Evolutionary conservation across 1,284 basidiomycete genomes (phyloP).

Genomic region (Ceratorhiza oryzae-sativae): DNA sequence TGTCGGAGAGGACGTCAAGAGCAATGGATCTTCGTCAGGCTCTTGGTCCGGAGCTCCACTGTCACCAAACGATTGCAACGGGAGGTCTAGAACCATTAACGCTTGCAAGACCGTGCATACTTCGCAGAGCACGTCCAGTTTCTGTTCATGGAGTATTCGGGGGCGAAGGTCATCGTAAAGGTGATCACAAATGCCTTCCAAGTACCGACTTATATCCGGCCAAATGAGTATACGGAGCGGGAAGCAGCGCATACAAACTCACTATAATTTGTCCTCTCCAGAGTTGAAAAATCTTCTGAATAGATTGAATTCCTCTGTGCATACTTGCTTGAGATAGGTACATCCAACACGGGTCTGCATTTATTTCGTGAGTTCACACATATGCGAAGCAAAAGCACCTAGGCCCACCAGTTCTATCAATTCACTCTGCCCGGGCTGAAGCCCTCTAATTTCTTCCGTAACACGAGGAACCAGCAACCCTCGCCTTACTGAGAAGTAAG

Average conservation of each 20-base stretch:
- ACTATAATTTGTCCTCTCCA: slow-evolving; percentile 87
- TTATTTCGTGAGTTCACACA: slow-evolving; percentile 1
- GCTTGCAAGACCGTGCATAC: slow-evolving; percentile 94
- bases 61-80: slow-evolving; percentile 38
- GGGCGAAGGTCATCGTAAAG: slow-evolving; percentile 93
- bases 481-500: slow-evolving; percentile 79
- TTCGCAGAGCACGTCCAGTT: slow-evolving; percentile 85
- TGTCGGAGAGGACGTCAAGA: slow-evolving; percentile 33
- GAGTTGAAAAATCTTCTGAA: slow-evolving; percentile 86
- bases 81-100: slow-evolving; percentile 83
- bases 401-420: slow-evolving; percentile 80
- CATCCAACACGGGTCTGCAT: slow-evolving; percentile 84
- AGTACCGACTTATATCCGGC: slow-evolving; percentile 67
- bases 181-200: slow-evolving; percentile 89
- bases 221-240: neutral
- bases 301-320: slow-evolving; percentile 84
- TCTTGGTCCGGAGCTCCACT: slow-evolving; percentile 42
- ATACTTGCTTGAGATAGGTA: slow-evolving; percentile 87
- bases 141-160: slow-evolving; percentile 88
- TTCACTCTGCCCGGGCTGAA: slow-evolving; percentile 79
- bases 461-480: slow-evolving; percentile 73
- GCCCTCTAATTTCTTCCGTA: slow-evolving; percentile 78
- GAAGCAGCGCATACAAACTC: slow-evolving; percentile 50
- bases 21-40: slow-evolving; percentile 43
- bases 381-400: neutral